Conservation (phyloP, 768 basidiomycete species). For the Tephrocybe sp. region DNA sequence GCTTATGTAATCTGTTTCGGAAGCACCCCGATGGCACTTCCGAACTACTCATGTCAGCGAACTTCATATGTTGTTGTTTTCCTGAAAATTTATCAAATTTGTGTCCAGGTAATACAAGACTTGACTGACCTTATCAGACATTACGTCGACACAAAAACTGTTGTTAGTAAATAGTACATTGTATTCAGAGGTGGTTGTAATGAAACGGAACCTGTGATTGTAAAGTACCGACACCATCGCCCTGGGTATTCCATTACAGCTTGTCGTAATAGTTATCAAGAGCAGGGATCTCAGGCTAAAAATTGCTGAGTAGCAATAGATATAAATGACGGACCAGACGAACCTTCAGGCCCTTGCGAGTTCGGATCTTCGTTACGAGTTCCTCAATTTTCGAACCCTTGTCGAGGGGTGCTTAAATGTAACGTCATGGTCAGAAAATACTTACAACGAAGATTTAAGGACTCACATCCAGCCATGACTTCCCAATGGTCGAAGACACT, state of each 20-base stretch:
- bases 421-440: conserved; percentile 6
- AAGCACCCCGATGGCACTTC: conserved; percentile 2
- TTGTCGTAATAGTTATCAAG: conserved; percentile 95
- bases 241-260: conserved; percentile 44
- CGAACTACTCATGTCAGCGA: too few species aligned
- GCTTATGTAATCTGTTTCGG: conserved; percentile 11
- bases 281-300: conserved; percentile 81
- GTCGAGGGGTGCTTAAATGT: conserved; percentile 64
- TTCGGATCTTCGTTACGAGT: conserved; percentile 78
- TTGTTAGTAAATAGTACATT: conserved; percentile 11
- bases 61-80: too few species aligned
- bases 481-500: conserved; percentile 94
- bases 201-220: conserved; percentile 11
- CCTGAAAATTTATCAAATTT: too few species aligned
- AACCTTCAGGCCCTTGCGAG: conserved; percentile 95
- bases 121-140: conserved; percentile 8
- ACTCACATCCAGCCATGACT: conserved; percentile 77
- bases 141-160: too few species aligned
- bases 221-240: conserved; percentile 2
- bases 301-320: conserved; percentile 1
- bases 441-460: background rate
- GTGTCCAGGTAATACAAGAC: too few species aligned
- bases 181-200: conserved; percentile 8
- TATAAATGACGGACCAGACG: background rate
- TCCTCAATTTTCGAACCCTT: conserved; percentile 92